Conservation (phyloP, 2,329 filamentous ascomycete genomes). For the Neofusicoccum cordaticola region DNA sequence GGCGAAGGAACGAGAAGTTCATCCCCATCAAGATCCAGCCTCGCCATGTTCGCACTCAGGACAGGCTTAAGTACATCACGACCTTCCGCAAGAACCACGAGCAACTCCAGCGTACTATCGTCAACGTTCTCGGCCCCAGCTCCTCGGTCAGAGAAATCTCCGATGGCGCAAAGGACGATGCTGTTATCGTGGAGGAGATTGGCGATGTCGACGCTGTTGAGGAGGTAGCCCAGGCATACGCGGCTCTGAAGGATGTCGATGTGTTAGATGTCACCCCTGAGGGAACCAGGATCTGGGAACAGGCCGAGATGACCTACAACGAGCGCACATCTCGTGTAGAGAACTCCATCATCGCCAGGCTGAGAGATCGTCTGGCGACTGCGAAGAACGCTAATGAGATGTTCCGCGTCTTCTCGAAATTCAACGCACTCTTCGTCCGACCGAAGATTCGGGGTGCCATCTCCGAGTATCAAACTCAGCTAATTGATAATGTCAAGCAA, state of each 20-base stretch:
- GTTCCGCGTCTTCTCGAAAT: slow-evolving; percentile 99
- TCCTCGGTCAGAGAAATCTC: slow-evolving; percentile 33
- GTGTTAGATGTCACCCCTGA: slow-evolving; percentile 87
- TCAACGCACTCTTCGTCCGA: slow-evolving; percentile 96
- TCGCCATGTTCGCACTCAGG: slow-evolving; percentile 83
- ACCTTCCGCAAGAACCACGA: slow-evolving; percentile 97
- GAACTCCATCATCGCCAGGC: slow-evolving; percentile 94
- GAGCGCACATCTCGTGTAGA: slow-evolving; percentile 96
- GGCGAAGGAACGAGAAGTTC: slow-evolving; percentile 93
- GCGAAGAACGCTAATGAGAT: slow-evolving; percentile 98
- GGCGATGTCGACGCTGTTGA: slow-evolving; percentile 96
- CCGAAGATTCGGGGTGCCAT: slow-evolving; percentile 99
- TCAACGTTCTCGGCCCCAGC: slow-evolving; percentile 82
- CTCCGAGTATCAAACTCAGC: slow-evolving; percentile 94
- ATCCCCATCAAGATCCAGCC: slow-evolving; percentile 95
- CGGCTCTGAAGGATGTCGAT: slow-evolving; percentile 90
- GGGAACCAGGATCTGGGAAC: slow-evolving; percentile 87
- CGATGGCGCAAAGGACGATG: slow-evolving; percentile 35
- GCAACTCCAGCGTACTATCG: slow-evolving; percentile 91
- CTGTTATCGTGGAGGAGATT: slow-evolving; percentile 84
- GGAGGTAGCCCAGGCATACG: slow-evolving; percentile 92
- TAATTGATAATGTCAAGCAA: slow-evolving; percentile 96
- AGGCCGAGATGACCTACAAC: slow-evolving; percentile 94
- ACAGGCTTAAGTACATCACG: slow-evolving; percentile 86
- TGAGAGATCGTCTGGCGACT: slow-evolving; percentile 88